Percentiles rank a stretch among this genome's conserved stretches.
Conservation (phyloP, 1,284 basidiomycete genomes). For the Pulveroboletus sp. region DNA sequence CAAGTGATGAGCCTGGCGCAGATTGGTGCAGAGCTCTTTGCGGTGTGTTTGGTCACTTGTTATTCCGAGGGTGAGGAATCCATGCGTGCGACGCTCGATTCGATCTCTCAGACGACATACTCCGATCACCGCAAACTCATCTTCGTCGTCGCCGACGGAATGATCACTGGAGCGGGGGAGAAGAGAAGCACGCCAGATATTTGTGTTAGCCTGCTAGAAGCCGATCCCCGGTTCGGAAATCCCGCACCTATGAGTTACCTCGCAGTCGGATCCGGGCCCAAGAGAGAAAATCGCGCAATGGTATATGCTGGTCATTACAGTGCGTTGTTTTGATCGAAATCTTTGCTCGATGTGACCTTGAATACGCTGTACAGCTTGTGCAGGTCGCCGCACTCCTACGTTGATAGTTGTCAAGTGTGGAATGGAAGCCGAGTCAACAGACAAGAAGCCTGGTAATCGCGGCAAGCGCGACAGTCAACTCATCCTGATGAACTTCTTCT, state of each 20-base stretch:
- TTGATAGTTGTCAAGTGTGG: constrained; percentile 98
- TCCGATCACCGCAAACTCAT: constrained; percentile 90
- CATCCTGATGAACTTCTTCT: constrained; percentile 99
- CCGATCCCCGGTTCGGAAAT: constrained; percentile 94
- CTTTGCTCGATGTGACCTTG: background rate
- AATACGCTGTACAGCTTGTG: constrained; percentile 51
- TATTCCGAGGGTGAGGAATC: constrained; percentile 97
- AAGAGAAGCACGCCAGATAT: constrained; percentile 95
- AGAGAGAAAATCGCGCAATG: constrained; percentile 94
- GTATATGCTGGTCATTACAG: constrained; percentile 99
- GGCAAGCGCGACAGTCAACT: constrained; percentile 99
- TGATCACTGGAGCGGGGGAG: constrained; percentile 98
- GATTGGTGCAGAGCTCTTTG: constrained; percentile 93
- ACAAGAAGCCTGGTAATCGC: constrained; percentile 96
- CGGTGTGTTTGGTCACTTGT: constrained; percentile 94
- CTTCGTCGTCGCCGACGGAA: constrained; percentile 96
- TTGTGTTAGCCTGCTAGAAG: constrained; percentile 89
- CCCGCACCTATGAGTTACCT: constrained; percentile 94
- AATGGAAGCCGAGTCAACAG: constrained; percentile 78
- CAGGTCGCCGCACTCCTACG: constrained; percentile 91
- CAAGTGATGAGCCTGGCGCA: constrained; percentile 81
- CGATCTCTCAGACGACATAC: constrained; percentile 88
- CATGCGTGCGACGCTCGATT: constrained; percentile 88
- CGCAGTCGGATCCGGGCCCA: constrained; percentile 87
- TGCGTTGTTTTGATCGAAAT: constrained; percentile 46